These are phyloP conservation scores for Yamadazyma insecticola DNA, from an alignment of 805 yeast species.

Conservation along the genomic window DNA sequence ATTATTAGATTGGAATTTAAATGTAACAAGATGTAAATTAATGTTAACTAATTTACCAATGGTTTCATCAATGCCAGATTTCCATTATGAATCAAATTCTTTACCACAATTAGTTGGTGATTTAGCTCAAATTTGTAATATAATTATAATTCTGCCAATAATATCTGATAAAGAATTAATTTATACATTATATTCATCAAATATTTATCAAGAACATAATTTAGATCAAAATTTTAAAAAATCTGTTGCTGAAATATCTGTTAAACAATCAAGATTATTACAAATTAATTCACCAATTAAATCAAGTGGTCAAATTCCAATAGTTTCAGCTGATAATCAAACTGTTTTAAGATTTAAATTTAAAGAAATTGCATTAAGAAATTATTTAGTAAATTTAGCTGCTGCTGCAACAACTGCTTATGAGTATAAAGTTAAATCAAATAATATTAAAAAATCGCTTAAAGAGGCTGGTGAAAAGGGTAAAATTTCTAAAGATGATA, in stretches of 20 bases:
- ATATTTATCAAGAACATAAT: slow-evolving; percentile 46
- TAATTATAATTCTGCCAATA: slow-evolving; percentile 35
- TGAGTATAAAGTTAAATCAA: slow-evolving; percentile 41
- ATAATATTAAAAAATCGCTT: slow-evolving; percentile 25
- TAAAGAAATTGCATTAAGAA: slow-evolving; percentile 44
- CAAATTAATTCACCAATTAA: slow-evolving; percentile 30
- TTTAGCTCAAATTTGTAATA: slow-evolving; percentile 36
- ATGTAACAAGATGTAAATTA: slow-evolving; percentile 45
- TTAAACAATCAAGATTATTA: slow-evolving; percentile 40
- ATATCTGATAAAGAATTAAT: slow-evolving; percentile 41
- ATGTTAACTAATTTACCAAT: slow-evolving; percentile 36
- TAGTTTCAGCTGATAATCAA: slow-evolving; percentile 22
- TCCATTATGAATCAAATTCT: slow-evolving; percentile 25
- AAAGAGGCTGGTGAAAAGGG: slow-evolving; percentile 19
- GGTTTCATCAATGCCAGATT: slow-evolving; percentile 33
- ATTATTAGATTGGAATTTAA: slow-evolving; percentile 49
- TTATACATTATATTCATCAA: slow-evolving; percentile 35
- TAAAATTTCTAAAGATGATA: slow-evolving; percentile 37
- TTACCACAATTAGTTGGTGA: slow-evolving; percentile 40
- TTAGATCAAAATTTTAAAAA: slow-evolving; percentile 40
- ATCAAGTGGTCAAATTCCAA: slow-evolving; percentile 19
- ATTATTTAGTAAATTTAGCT: slow-evolving; percentile 47
- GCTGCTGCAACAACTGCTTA: slow-evolving; percentile 53
- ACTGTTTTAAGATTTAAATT: slow-evolving; percentile 30
- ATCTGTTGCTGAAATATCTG: slow-evolving; percentile 47